phyloP scores from a whole-genome alignment of 306 rosid genomes.

The Lathyrus tuberosus region DNA sequence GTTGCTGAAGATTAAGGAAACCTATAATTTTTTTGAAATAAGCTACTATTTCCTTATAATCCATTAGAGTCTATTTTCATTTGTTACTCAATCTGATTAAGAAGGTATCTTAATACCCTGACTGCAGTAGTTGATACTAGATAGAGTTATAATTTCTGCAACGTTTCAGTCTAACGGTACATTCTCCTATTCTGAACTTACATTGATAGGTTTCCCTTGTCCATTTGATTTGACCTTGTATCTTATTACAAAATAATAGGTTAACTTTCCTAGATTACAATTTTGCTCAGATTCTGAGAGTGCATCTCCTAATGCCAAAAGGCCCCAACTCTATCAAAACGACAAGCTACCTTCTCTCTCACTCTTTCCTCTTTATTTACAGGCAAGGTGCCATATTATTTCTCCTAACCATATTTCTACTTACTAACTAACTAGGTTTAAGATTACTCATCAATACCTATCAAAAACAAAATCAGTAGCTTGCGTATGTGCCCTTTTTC shows the following conservation, averaged over 20 bases:
- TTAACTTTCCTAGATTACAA: slow-evolving; percentile 3
- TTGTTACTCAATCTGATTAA: slow-evolving; percentile 24
- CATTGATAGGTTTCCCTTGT: slow-evolving; percentile 7
- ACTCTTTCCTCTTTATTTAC: not conserved
- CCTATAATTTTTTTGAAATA: slow-evolving; percentile 12
- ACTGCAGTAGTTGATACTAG: not conserved
- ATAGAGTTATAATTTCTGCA: not conserved
- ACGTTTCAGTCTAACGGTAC: not conserved
- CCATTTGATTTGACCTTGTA: slow-evolving; percentile 10
- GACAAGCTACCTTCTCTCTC: slow-evolving; percentile 3
- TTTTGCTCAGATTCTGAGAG: not conserved
- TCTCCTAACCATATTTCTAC: slow-evolving; percentile 10
- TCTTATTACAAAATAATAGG: not conserved
- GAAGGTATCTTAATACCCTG: not conserved
- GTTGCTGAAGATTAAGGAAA: slow-evolving; percentile 32
- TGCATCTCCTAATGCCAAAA: slow-evolving; percentile 4
- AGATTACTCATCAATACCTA: slow-evolving; percentile 10
- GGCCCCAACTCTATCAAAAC: slow-evolving; percentile 2
- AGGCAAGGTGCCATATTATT: slow-evolving; percentile 1
- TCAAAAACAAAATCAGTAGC: slow-evolving; percentile 5
- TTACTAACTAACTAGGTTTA: slow-evolving; percentile 9
- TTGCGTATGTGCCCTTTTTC: slow-evolving; percentile 29
- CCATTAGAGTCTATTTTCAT: slow-evolving; percentile 16
- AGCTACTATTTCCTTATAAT: slow-evolving; percentile 1
- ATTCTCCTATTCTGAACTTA: slow-evolving; percentile 13